Conservation (phyloP, 768 basidiomycete species). For the Russula sp. region DNA sequence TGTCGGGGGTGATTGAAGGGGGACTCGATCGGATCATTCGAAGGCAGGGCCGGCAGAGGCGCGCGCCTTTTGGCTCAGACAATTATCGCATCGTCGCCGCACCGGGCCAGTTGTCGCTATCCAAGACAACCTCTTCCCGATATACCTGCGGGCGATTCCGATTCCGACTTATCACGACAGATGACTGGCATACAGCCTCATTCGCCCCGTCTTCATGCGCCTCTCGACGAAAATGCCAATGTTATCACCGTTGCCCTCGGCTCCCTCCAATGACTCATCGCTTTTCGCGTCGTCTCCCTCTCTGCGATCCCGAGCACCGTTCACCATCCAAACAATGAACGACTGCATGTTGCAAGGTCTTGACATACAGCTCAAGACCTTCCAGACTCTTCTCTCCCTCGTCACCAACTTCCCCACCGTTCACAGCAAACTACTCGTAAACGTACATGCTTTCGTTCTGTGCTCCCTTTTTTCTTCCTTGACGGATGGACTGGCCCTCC, state of each 20-base stretch:
- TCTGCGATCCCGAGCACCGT: constrained; percentile 70
- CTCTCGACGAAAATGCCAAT: constrained; percentile 92
- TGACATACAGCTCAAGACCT: constrained; percentile 91
- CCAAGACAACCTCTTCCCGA: not conserved
- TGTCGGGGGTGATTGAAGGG: too few relatives aligned
- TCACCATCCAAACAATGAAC: constrained; percentile 79
- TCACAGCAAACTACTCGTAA: too few relatives aligned
- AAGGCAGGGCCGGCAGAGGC: too few relatives aligned
- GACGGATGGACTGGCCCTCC: too few relatives aligned
- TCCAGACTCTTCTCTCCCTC: constrained; percentile 56
- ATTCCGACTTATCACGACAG: constrained; percentile 37
- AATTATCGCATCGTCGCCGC: not conserved
- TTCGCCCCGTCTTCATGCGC: constrained; percentile 89
- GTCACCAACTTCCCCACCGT: too few relatives aligned
- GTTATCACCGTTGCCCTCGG: constrained; percentile 90
- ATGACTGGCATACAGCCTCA: constrained; percentile 74
- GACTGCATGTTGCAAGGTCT: constrained; percentile 92
- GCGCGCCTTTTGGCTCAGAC: not conserved
- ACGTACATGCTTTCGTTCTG: too few relatives aligned
- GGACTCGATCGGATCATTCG: too few relatives aligned
- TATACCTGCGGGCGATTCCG: not conserved
- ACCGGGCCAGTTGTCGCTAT: not conserved
- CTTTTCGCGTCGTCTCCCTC: constrained; percentile 80
- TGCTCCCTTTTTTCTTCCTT: too few relatives aligned
- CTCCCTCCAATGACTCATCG: constrained; percentile 85